Percentiles rank a stretch among this genome's conserved stretches.
Evolutionary conservation across 2,329 filamentous ascomycete species (phyloP).

Genomic region (Botrytis fragariae): DNA sequence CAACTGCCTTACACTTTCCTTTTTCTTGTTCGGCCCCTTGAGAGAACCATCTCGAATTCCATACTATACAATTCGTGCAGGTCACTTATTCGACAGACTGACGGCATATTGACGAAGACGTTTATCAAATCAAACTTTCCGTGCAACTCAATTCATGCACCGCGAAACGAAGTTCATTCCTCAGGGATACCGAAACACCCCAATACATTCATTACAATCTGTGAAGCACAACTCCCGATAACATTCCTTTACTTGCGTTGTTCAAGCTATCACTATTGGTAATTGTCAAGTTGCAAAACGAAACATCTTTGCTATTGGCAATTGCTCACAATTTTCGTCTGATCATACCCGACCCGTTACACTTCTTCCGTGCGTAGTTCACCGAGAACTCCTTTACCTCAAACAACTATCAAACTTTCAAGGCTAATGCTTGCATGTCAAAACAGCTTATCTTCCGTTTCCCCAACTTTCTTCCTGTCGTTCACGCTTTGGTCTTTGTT

Average conservation of each 20-base stretch:
- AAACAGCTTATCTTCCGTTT: constrained; percentile 8
- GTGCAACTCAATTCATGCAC: constrained; percentile 17
- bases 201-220: constrained; percentile 7
- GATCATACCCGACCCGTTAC: constrained; percentile 9
- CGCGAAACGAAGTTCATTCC: constrained; percentile 15
- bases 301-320: constrained; percentile 8
- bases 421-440: constrained; percentile 18
- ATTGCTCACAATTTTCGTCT: constrained; percentile 8
- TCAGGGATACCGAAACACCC: constrained; percentile 13
- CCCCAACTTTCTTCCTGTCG: constrained; percentile 9
- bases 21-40: not conserved
- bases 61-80: constrained; percentile 16
- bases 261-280: not conserved
- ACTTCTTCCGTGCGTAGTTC: constrained; percentile 18
- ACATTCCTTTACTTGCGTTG: not conserved
- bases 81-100: constrained; percentile 14
- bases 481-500: not conserved
- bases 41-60: not conserved
- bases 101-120: not conserved
- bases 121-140: not conserved
- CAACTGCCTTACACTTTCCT: constrained; percentile 5
- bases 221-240: constrained; percentile 8
- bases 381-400: constrained; percentile 8
- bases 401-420: constrained; percentile 9
- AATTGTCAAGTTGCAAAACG: constrained; percentile 7